phyloP scores from a whole-genome alignment of 305 asterid species.

The Coffea humblotiana region DNA sequence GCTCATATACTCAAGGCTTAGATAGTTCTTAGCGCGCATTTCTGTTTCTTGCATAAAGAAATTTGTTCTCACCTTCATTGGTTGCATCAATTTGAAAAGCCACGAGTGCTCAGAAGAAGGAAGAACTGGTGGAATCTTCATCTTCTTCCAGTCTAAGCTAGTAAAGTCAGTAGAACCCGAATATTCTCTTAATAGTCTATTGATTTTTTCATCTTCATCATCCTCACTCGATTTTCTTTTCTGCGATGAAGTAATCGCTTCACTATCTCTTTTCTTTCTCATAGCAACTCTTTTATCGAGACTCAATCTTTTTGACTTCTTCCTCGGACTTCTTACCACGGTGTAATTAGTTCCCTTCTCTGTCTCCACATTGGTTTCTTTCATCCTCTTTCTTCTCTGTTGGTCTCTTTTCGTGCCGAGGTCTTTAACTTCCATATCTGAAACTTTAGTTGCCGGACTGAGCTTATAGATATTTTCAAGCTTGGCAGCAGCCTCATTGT shows the following conservation, averaged over 20 bases:
- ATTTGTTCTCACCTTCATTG: slow-evolving; percentile 49
- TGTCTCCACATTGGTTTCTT: slow-evolving; percentile 35
- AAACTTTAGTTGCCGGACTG: slow-evolving; percentile 40
- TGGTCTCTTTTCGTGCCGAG: slow-evolving; percentile 36
- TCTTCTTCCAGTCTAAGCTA: slow-evolving; percentile 78
- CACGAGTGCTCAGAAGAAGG: slow-evolving; percentile 68
- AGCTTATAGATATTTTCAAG: slow-evolving; percentile 57
- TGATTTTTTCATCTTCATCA: slow-evolving; percentile 45
- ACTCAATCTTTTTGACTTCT: slow-evolving; percentile 51
- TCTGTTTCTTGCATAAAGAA: not conserved
- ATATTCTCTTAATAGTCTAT: slow-evolving; percentile 65
- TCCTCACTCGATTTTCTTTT: slow-evolving; percentile 24
- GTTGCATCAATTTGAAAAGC: slow-evolving; percentile 79
- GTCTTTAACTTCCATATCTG: slow-evolving; percentile 42
- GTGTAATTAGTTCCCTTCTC: slow-evolving; percentile 28
- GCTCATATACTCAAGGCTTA: not conserved
- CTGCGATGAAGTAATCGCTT: slow-evolving; percentile 24
- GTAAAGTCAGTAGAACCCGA: slow-evolving; percentile 51
- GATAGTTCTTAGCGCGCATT: not conserved
- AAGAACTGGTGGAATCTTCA: slow-evolving; percentile 82
- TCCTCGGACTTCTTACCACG: slow-evolving; percentile 45
- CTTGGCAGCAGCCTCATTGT: slow-evolving; percentile 73
- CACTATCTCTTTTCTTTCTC: slow-evolving; percentile 44
- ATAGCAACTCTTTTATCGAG: slow-evolving; percentile 69
- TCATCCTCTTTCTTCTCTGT: slow-evolving; percentile 39